These are phyloP conservation scores for Fusarium xylarioides DNA, from an alignment of 2,329 filamentous ascomycete genomes.

Conservation along the genomic window DNA sequence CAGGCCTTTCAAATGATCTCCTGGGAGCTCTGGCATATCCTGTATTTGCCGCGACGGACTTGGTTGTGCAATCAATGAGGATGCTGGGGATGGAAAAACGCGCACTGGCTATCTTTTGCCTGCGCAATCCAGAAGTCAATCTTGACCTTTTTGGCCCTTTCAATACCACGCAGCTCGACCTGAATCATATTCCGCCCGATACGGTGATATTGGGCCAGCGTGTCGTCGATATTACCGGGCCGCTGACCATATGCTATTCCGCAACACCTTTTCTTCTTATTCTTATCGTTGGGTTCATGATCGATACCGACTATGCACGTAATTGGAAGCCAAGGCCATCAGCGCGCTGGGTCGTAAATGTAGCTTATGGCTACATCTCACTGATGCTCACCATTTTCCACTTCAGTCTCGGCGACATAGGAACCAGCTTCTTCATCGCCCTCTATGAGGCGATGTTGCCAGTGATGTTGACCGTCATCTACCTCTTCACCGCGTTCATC, in stretches of 20 bases:
- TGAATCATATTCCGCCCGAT: background rate
- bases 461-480: background rate
- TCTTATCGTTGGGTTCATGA: background rate
- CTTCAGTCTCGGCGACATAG: background rate
- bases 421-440: background rate
- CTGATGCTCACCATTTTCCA: background rate
- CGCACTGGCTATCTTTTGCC: conserved; percentile 4
- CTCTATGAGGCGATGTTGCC: background rate
- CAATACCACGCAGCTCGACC: background rate
- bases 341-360: background rate
- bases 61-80: background rate
- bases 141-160: background rate
- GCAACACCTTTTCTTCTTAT: background rate
- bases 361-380: background rate
- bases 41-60: conserved; percentile 6
- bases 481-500: background rate
- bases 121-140: background rate
- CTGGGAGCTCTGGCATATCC: conserved; percentile 10
- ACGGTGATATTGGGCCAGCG: background rate
- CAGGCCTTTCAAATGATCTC: conserved; percentile 3
- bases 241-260: background rate
- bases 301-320: background rate
- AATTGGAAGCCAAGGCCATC: background rate
- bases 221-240: background rate
- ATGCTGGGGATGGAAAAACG: background rate